Evolutionary conservation across 73 alveolate genomes (phyloP).

Genomic region (Tetrahymena elliotti): DNA sequence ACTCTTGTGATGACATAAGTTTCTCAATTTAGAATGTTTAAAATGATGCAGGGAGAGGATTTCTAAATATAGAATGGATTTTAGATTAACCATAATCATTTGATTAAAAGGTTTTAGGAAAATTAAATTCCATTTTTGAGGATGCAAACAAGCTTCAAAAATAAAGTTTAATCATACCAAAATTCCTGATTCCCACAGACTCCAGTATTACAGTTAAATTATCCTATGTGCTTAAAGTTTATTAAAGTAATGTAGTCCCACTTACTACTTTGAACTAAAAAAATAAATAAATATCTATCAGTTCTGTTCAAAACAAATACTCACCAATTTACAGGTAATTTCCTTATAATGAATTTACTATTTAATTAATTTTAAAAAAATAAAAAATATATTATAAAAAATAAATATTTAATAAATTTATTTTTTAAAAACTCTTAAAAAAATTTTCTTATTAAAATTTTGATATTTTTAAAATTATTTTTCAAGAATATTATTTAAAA

Average conservation of each 20-base stretch:
- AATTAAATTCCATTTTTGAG: no score
- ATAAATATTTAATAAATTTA: no score
- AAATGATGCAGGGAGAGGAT: neutral
- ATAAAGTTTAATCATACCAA: neutral
- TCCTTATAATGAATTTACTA: no score
- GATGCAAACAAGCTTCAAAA: neutral
- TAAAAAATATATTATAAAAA: no score
- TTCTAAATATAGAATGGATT: neutral
- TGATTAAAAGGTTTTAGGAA: no score
- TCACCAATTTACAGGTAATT: neutral
- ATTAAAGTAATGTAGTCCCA: neutral
- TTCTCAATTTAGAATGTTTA: neutral
- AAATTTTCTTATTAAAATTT: no score
- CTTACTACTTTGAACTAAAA: neutral
- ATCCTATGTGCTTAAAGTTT: neutral
- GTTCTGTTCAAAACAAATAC: neutral
- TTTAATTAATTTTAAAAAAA: no score
- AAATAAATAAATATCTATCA: no score
- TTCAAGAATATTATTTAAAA: no score
- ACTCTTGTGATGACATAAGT: neutral
- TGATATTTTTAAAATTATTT: no score
- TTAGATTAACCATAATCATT: neutral
- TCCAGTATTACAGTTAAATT: neutral
- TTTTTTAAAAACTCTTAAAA: no score
- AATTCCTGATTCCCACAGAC: neutral